Percentiles rank a stretch among this genome's conserved stretches.
phyloP scores from a whole-genome alignment of 2,329 filamentous ascomycete genomes.

The Epichloe baconii region DNA sequence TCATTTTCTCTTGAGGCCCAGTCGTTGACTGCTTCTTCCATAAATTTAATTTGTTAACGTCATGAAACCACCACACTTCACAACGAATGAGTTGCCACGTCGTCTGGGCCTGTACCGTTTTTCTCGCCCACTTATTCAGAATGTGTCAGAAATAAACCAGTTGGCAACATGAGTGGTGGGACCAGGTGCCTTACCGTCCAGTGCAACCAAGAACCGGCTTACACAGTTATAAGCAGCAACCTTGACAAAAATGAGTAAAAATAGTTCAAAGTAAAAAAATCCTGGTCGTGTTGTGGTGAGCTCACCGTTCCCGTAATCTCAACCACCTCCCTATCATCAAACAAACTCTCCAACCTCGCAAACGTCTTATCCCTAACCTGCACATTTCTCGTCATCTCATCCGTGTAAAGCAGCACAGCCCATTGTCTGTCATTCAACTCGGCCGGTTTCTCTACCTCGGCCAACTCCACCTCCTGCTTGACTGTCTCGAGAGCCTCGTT shows the following conservation, averaged over 20 bases:
- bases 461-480: slow-evolving; percentile 18
- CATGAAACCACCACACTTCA: background rate
- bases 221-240: slow-evolving; percentile 74
- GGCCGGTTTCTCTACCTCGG: slow-evolving; percentile 14
- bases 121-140: slow-evolving; percentile 41
- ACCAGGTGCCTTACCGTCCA: slow-evolving; percentile 49
- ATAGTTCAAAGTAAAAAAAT: background rate
- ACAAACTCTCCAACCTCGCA: slow-evolving; percentile 43
- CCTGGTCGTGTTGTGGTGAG: background rate
- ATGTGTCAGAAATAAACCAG: slow-evolving; percentile 6
- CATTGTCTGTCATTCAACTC: slow-evolving; percentile 46
- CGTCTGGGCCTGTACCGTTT: slow-evolving; percentile 38
- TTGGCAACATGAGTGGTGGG: background rate
- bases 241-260: slow-evolving; percentile 14
- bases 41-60: slow-evolving; percentile 1
- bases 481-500: slow-evolving; percentile 34
- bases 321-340: slow-evolving; percentile 60
- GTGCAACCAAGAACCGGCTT: slow-evolving; percentile 67
- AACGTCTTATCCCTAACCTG: slow-evolving; percentile 58
- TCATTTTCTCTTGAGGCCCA: slow-evolving; percentile 5
- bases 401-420: slow-evolving; percentile 59
- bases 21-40: slow-evolving; percentile 3
- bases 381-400: slow-evolving; percentile 72
- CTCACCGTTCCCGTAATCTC: slow-evolving; percentile 65
- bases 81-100: slow-evolving; percentile 21